These are phyloP conservation scores for Neurospora intermedia DNA, from an alignment of 495 filamentous ascomycete genomes.

Conservation along the genomic window DNA sequence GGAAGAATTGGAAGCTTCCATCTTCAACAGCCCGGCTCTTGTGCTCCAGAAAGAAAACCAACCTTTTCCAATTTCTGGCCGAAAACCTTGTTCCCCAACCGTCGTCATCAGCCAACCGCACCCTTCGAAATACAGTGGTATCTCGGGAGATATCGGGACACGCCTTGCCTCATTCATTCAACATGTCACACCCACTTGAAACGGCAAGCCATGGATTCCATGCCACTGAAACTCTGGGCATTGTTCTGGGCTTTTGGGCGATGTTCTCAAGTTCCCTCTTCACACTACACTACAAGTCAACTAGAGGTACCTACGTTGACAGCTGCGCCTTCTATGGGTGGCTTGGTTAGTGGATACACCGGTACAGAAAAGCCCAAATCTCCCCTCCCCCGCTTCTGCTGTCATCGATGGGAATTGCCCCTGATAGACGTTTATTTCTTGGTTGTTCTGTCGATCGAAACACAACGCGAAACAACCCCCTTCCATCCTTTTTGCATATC, in stretches of 20 bases:
- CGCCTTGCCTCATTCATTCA: conserved; percentile 1
- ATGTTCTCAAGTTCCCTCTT: no score
- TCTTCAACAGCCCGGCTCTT: neutral
- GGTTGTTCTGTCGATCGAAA: neutral
- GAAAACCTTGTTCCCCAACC: neutral
- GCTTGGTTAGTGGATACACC: no score
- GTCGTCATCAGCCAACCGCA: neutral
- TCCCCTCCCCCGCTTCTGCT: neutral
- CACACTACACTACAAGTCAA: no score
- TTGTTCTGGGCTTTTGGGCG: neutral
- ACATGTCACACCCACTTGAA: conserved; percentile 5
- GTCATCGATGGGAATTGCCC: neutral
- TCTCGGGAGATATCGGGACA: conserved; percentile 13
- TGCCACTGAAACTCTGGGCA: neutral
- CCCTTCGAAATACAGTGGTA: neutral
- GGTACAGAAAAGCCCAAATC: neutral
- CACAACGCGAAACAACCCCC: neutral
- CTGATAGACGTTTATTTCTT: neutral
- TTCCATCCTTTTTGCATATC: neutral
- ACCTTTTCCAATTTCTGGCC: neutral
- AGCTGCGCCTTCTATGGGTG: no score
- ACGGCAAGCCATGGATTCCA: neutral
- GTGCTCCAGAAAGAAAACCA: neutral
- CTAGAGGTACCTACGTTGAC: no score
- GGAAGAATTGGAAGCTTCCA: neutral